Conservation (phyloP, 2,329 filamentous ascomycete genomes). For the Sclerotinia spermophila region DNA sequence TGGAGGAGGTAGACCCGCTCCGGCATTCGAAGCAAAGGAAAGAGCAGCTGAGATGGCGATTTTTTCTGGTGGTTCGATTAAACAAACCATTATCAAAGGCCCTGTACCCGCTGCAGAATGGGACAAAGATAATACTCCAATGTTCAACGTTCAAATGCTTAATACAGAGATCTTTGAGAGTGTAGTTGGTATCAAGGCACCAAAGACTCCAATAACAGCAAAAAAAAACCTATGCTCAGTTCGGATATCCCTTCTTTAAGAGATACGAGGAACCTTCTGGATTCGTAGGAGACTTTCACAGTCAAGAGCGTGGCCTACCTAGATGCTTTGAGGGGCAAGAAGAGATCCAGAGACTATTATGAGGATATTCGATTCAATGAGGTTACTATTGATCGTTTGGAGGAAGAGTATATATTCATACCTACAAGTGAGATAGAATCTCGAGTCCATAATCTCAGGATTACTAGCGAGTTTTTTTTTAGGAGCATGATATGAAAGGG, state of each 20-base stretch:
- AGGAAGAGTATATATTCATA: not conserved
- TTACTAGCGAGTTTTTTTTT: not conserved
- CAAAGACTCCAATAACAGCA: not conserved
- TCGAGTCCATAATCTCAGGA: no score
- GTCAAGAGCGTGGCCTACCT: not conserved
- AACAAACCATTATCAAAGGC: conserved; percentile 13
- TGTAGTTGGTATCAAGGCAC: not conserved
- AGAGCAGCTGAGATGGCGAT: not conserved
- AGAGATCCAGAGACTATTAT: no score
- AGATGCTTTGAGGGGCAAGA: not conserved
- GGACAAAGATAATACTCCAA: not conserved
- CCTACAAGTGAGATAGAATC: no score
- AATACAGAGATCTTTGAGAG: not conserved
- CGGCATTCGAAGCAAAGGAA: no score
- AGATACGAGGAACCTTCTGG: not conserved
- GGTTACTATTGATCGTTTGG: not conserved
- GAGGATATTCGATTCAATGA: not conserved
- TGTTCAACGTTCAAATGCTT: conserved; percentile 14
- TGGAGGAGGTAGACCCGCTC: not conserved
- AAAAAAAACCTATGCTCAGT: not conserved
- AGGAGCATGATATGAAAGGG: no score
- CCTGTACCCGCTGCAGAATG: not conserved
- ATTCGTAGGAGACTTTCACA: not conserved
- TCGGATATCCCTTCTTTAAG: not conserved
- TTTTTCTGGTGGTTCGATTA: not conserved